These are phyloP conservation scores for Trametes polyzona DNA, from an alignment of 1,284 basidiomycete species.

Conservation along the genomic window DNA sequence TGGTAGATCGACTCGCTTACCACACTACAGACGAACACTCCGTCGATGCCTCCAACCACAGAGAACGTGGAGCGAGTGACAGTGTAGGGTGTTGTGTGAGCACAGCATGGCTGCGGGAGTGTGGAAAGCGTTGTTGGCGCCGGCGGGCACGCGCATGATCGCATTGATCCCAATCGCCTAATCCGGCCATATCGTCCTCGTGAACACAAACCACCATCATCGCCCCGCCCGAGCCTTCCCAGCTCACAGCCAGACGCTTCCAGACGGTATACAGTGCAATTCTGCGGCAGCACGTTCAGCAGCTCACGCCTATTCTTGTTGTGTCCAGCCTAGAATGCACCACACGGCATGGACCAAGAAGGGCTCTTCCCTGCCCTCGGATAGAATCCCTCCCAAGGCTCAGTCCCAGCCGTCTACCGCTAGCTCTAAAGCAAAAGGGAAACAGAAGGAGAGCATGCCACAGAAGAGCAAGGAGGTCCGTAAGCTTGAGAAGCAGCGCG, in stretches of 20 bases:
- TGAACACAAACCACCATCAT: constrained; percentile 1
- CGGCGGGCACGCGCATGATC: constrained; percentile 1
- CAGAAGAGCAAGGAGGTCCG: constrained; percentile 37
- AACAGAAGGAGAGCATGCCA: constrained; percentile 24
- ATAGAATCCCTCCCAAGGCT: constrained; percentile 30
- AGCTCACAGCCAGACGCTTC: neutral
- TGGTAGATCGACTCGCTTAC: neutral
- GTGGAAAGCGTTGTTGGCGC: constrained; percentile 5
- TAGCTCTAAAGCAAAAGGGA: constrained; percentile 27
- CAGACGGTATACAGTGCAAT: too few species aligned
- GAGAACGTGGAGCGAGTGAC: neutral
- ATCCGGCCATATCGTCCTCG: neutral
- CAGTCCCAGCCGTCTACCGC: constrained; percentile 17
- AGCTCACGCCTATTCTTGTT: too few species aligned
- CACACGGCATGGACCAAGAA: constrained; percentile 32
- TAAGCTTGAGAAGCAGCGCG: constrained; percentile 34
- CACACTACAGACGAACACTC: neutral
- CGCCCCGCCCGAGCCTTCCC: neutral
- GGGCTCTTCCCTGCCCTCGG: constrained; percentile 32
- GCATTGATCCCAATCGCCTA: constrained; percentile 3
- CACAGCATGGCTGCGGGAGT: constrained; percentile 7
- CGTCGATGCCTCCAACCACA: neutral
- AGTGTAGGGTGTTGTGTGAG: neutral
- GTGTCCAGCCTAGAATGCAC: constrained; percentile 25
- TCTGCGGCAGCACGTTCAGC: too few species aligned